Conservation (phyloP, 2,329 filamentous ascomycete species). For the Penicillium sp. region DNA sequence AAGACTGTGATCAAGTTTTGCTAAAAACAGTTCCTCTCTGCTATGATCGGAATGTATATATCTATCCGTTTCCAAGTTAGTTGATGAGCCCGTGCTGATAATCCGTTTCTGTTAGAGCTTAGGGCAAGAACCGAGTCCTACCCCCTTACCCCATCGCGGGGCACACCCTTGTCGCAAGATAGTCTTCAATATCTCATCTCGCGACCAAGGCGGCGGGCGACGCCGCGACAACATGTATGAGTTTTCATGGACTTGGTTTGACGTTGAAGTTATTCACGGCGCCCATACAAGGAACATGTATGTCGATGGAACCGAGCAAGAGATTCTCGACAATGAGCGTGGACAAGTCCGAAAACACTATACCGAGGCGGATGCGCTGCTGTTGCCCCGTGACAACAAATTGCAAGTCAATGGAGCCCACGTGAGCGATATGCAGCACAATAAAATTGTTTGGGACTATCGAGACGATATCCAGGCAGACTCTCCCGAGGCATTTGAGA, state of each 20-base stretch:
- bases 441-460: slow-evolving; percentile 37
- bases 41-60: slow-evolving; percentile 31
- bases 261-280: slow-evolving; percentile 31
- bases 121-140: slow-evolving; percentile 16
- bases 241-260: slow-evolving; percentile 41
- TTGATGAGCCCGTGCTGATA: slow-evolving; percentile 10
- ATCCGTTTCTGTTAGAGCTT: slow-evolving; percentile 10
- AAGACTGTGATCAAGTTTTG: slow-evolving; percentile 36
- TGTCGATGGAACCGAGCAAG: slow-evolving; percentile 12
- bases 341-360: slow-evolving; percentile 16
- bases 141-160: slow-evolving; percentile 34
- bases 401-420: slow-evolving; percentile 34
- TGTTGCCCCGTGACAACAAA: slow-evolving; percentile 30
- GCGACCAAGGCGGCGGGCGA: slow-evolving; percentile 35
- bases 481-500: slow-evolving; percentile 33
- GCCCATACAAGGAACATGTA: slow-evolving; percentile 25
- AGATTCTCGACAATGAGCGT: slow-evolving; percentile 17
- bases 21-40: slow-evolving; percentile 39
- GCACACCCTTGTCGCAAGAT: slow-evolving; percentile 42
- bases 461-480: slow-evolving; percentile 31
- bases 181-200: slow-evolving; percentile 34
- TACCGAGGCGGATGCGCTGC: slow-evolving; percentile 24
- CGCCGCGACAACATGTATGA: slow-evolving; percentile 25
- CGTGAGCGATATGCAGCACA: slow-evolving; percentile 19
- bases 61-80: background rate